Conservation (phyloP, 108 stramenopile genomes). For the Ochromonas danica region DNA sequence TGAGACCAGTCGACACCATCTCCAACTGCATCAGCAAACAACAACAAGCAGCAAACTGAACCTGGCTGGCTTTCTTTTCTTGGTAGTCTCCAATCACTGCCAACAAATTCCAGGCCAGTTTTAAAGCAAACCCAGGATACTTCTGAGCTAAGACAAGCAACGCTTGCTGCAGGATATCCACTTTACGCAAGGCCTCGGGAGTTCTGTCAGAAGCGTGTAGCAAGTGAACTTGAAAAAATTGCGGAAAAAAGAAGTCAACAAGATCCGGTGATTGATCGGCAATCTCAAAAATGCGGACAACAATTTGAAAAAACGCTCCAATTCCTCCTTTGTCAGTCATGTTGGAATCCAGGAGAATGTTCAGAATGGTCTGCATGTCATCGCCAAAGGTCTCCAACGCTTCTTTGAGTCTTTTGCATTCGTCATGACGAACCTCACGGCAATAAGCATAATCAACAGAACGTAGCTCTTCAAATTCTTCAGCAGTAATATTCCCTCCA, state of each 20-base stretch:
- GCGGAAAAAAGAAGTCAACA: constrained; percentile 29
- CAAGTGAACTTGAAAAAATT: constrained; percentile 30
- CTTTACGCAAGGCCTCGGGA: neutral
- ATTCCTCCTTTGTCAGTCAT: constrained; percentile 10
- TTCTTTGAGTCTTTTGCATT: neutral
- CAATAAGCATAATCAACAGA: constrained; percentile 23
- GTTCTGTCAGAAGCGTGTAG: neutral
- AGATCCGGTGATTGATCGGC: constrained; percentile 23
- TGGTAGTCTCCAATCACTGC: constrained; percentile 18
- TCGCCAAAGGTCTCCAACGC: constrained; percentile 19
- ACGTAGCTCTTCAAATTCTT: constrained; percentile 31
- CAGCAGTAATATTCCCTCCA: neutral
- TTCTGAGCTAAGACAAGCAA: constrained; percentile 21
- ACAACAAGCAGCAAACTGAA: constrained; percentile 27
- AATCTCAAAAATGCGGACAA: constrained; percentile 20
- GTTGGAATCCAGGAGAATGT: neutral
- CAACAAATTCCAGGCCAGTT: constrained; percentile 22
- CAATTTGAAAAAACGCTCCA: neutral
- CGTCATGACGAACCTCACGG: constrained; percentile 10
- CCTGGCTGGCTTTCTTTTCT: neutral
- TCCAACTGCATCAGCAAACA: constrained; percentile 28
- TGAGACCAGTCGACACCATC: neutral
- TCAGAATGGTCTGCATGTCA: constrained; percentile 30
- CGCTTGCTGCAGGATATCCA: constrained; percentile 26
- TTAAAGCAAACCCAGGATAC: constrained; percentile 12